A percentile compares a stretch with the other conserved stretches of the same genome.
Conservation (phyloP, 495 filamentous ascomycete species). For the Hyaloscypha finlandica region DNA sequence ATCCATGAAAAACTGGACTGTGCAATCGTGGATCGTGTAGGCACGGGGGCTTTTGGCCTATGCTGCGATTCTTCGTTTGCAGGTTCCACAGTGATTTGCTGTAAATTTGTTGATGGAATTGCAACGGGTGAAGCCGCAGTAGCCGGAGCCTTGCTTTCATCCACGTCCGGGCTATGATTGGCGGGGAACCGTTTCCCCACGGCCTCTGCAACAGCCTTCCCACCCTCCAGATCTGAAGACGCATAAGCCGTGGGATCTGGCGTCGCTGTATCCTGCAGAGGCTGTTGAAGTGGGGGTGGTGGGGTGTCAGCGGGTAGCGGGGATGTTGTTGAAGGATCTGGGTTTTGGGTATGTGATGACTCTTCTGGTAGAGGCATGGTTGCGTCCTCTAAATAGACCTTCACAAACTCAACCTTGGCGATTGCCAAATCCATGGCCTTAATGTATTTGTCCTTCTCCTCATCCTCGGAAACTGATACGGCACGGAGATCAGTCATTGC, state of each 20-base stretch:
- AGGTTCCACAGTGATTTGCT: constrained; percentile 41
- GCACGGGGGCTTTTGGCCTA: constrained; percentile 42
- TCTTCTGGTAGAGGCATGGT: constrained; percentile 30
- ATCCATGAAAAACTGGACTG: constrained; percentile 96
- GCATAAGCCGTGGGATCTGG: not conserved
- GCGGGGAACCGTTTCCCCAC: not conserved
- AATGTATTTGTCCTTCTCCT: constrained; percentile 37
- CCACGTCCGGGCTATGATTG: constrained; percentile 6
- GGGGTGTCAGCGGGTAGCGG: constrained; percentile 7
- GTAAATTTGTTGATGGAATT: constrained; percentile 3
- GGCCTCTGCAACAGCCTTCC: not conserved
- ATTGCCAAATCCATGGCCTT: constrained; percentile 65
- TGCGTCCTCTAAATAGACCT: constrained; percentile 69
- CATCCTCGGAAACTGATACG: constrained; percentile 36
- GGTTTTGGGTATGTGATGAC: not conserved
- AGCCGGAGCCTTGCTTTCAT: not conserved
- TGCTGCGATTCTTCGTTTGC: constrained; percentile 45
- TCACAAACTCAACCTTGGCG: constrained; percentile 75
- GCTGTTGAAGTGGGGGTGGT: constrained; percentile 9
- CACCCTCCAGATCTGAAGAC: not conserved
- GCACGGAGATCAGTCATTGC: constrained; percentile 68
- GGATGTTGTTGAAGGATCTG: not conserved
- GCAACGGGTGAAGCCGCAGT: not conserved
- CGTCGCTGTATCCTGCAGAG: not conserved
- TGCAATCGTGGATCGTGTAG: constrained; percentile 67